Evolutionary conservation across 768 basidiomycete genomes (phyloP).

Genomic region (Gelatoporia subvermispora): DNA sequence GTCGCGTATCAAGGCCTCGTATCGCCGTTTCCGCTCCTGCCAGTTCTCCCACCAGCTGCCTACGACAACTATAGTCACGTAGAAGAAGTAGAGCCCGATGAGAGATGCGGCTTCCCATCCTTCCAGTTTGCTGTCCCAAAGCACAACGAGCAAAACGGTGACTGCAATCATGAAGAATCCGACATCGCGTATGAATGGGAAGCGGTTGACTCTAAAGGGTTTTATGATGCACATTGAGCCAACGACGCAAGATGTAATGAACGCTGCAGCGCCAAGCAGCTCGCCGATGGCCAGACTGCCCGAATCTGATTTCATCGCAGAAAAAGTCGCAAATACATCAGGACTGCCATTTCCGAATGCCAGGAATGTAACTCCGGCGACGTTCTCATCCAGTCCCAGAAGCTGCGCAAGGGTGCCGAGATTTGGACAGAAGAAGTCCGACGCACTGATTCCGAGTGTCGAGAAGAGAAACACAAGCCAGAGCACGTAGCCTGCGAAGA

Average conservation of each 20-base stretch:
- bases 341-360: slow-evolving; percentile 98
- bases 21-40: slow-evolving; percentile 39
- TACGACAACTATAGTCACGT: slow-evolving; percentile 71
- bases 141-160: slow-evolving; percentile 63
- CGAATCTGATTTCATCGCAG: slow-evolving; percentile 80
- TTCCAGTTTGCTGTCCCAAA: slow-evolving; percentile 70
- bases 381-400: slow-evolving; percentile 85
- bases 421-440: slow-evolving; percentile 98
- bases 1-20: slow-evolving; percentile 49
- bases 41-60: slow-evolving; percentile 74
- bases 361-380: slow-evolving; percentile 94
- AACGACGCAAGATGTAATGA: slow-evolving; percentile 94
- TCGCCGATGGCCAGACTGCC: slow-evolving; percentile 93
- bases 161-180: slow-evolving; percentile 91
- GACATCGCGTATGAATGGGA: slow-evolving; percentile 88
- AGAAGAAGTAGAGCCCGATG: slow-evolving; percentile 68
- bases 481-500: slow-evolving; percentile 59
- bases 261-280: slow-evolving; percentile 89
- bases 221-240: slow-evolving; percentile 98
- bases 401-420: slow-evolving; percentile 83
- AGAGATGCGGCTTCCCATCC: slow-evolving; percentile 70
- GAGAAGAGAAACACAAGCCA: slow-evolving; percentile 95
- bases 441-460: slow-evolving; percentile 89
- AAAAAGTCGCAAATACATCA: slow-evolving; percentile 94
- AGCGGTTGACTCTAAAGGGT: slow-evolving; percentile 79